Evolutionary conservation across 1,284 basidiomycete genomes (phyloP), one percentile per base, ranked within the genome.

Genomic region (Pseudozyma thailandica): DNA sequence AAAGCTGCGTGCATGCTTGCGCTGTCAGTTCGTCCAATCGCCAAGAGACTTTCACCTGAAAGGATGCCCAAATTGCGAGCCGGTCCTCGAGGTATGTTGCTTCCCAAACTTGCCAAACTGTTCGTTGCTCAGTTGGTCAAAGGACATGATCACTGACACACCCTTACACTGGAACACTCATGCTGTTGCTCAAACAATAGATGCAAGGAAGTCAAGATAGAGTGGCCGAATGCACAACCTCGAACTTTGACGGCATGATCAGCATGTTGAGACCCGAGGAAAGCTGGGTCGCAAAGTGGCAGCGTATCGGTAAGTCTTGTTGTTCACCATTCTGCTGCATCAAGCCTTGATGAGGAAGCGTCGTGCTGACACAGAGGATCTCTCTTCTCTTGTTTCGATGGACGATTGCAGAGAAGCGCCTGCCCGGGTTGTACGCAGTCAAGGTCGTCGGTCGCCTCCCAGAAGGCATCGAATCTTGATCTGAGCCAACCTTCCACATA

Each of bases 51-150:
- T 98, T 82, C 86, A 90, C 51, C 89, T 88, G 70, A 86, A 87
- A 42, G 95, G 95, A 3, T 98, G 95, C 82, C 95, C 95, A 35
- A 98, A 98, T 82, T 98, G 95, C 84, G 95, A 98, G 78, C 92
- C 95, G 77, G 87, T 95, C 73, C 88, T 98, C 83, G 91, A 94
- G 86, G 95, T 94, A 58, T 43, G 86, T 54, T 18, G 6, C 13
- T n/a, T 16, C 33, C 33, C n/a, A 9, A n/a, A 6, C n/a, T 35
- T 5, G 6, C 8, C 4, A 30, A 21, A 30, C 30, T 33, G 3
- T 2, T 9, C 30, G 9, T 13, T 30, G 18, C 0, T 10, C 15
- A 20, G 28, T n/a, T n/a, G n/a, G n/a, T n/a, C n/a, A n/a, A n/a
- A n/a, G n/a, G n/a, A n/a, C n/a, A n/a, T n/a, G n/a, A n/a, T n/a